phyloP scores from a whole-genome alignment of 2,329 filamentous ascomycete genomes.

The Calonectria naviculata region DNA sequence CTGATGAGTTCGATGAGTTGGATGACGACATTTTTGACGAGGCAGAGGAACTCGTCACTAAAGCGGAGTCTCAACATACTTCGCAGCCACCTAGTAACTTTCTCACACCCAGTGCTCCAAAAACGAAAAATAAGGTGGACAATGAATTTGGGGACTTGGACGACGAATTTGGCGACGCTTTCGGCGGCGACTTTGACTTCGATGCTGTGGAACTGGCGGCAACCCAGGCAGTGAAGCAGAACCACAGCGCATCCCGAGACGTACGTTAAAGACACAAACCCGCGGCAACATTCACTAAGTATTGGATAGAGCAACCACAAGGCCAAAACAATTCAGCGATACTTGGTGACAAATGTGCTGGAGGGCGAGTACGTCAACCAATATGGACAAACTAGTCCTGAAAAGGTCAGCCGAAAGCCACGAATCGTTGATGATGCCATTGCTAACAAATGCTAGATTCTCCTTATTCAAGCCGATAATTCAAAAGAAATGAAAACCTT shows the following conservation, averaged over 20 bases:
- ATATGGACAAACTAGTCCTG: conserved; percentile 67
- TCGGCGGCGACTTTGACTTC: conserved; percentile 81
- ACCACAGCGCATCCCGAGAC: conserved; percentile 40
- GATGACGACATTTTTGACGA: conserved; percentile 70
- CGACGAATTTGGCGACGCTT: conserved; percentile 54
- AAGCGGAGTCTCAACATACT: conserved; percentile 32
- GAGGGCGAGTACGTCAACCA: conserved; percentile 75
- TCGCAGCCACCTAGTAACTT: conserved; percentile 22
- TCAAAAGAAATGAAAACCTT: conserved; percentile 75
- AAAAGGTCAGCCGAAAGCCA: conserved; percentile 72
- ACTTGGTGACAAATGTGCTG: conserved; percentile 80
- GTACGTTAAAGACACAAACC: conserved; percentile 49
- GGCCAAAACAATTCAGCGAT: conserved; percentile 84
- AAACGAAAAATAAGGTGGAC: not conserved
- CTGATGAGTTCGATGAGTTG: conserved; percentile 72
- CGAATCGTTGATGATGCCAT: not conserved
- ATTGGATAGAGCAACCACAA: conserved; percentile 73
- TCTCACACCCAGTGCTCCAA: conserved; percentile 2
- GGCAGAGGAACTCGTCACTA: conserved; percentile 49
- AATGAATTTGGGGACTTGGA: conserved; percentile 29
- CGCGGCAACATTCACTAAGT: conserved; percentile 67
- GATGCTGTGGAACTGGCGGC: conserved; percentile 80
- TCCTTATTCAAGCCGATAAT: conserved; percentile 85
- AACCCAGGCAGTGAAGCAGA: conserved; percentile 69
- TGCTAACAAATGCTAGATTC: conserved; percentile 63